Base-by-base conservation (phyloP, 352 stramenopile genomes). In the Bremia lactucae region DNA sequence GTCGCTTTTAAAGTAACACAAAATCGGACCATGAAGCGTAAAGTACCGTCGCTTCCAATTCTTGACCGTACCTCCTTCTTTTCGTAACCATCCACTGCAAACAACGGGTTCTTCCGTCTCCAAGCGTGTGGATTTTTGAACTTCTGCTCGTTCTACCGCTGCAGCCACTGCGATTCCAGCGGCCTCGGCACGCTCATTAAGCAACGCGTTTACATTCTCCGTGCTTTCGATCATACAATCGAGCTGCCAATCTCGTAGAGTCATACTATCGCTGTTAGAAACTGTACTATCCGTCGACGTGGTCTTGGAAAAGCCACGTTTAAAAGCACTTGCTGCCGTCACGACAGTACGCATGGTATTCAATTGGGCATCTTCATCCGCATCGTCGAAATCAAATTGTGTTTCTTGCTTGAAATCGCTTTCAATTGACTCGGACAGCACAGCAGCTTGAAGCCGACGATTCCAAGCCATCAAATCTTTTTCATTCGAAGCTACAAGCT, bases 1-100 rank as follows among this genome's bases (percentile, higher is more conserved):
- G 52, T 85, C 75, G 31, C 74, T 91, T 52, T 88, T 85, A 41
- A 83, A 91, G 55, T 91, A 91, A 36, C 73, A 81, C 41, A 91
- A 49, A n/a, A 65, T 76, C 28, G 72, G 67, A 5, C 75, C 73
- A 21, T 83, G 74, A 9, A 91, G 55, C 1, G 72, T 87, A 52
- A 91, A 91, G 38, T 83, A 91, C 6, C 79, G 72, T 11, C 68
- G 62, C 47, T 91, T 91, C 79, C 79, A 91, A 42, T 68, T 87
- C 53, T 84, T 87, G 43, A 91, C 66, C 1, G 72, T 82, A 26
- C 79, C 74, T 22, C 79, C 79, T 68, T 91, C 73, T 47, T 91
- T 91, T 7, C 66, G 65, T 4, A 91, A 63, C 69, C 72, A 91
- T 4, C 79, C 79, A 18, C 69, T 84, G 55, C 73, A 91, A 7